These are phyloP conservation scores for Prototheca cutis DNA, from an alignment of 163 green algal species.

Conservation along the genomic window DNA sequence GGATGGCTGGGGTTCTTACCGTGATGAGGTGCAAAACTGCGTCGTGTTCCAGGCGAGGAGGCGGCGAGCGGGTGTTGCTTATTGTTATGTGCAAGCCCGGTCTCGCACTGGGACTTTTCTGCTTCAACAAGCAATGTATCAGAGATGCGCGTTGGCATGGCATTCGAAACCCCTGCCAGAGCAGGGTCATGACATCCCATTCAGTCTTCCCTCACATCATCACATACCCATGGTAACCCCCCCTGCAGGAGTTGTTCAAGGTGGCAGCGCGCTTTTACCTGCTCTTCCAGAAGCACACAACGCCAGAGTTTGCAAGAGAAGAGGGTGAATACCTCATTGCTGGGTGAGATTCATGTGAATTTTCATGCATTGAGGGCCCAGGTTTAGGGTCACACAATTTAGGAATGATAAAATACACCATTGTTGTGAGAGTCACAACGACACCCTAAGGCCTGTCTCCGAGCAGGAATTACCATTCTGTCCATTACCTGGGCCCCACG, in stretches of 20 bases:
- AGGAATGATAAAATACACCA: not conserved
- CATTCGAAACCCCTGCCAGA: too few relatives aligned
- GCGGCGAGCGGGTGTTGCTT: not conserved
- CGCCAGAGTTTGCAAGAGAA: constrained; percentile 12
- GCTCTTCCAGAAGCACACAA: constrained; percentile 69
- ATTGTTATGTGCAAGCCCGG: not conserved
- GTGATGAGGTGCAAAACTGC: constrained; percentile 41
- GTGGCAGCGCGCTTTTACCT: constrained; percentile 57
- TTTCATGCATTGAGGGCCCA: too few relatives aligned
- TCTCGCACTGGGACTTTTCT: too few relatives aligned
- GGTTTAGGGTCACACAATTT: not conserved
- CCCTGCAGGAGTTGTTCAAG: constrained; percentile 39
- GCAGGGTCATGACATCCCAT: too few relatives aligned
- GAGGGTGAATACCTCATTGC: constrained; percentile 24
- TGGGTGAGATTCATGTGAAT: not conserved
- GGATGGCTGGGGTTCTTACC: constrained; percentile 25
- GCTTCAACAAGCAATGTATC: too few relatives aligned
- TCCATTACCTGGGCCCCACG: constrained; percentile 34
- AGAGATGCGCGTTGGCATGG: too few relatives aligned
- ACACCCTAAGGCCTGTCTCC: too few relatives aligned
- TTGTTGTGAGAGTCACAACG: not conserved
- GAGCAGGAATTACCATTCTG: constrained; percentile 4
- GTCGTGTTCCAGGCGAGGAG: constrained; percentile 42
- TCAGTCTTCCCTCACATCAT: too few relatives aligned
- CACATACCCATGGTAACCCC: too few relatives aligned